These are phyloP conservation scores for Geotrichum fermentans DNA, from an alignment of 1,139 yeast genomes.

Conservation along the genomic window DNA sequence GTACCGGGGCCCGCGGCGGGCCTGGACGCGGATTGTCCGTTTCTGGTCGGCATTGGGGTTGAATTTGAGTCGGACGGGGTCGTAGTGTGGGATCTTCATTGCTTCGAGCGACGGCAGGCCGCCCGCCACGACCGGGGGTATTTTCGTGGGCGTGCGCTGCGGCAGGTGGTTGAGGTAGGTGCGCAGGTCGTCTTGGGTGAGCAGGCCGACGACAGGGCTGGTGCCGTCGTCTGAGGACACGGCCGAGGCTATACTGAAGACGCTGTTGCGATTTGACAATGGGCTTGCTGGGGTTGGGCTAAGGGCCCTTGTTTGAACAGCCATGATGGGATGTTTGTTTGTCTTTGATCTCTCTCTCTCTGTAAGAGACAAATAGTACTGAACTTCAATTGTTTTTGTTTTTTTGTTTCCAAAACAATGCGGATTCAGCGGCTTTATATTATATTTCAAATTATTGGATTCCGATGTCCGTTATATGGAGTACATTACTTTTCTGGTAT, in stretches of 20 bases:
- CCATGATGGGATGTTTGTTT: no score
- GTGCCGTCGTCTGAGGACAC: neutral
- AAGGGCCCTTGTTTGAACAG: no score
- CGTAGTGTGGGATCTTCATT: constrained; percentile 2
- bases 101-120: neutral
- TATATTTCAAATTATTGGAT: no score
- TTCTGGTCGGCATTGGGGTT: neutral
- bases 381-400: no score
- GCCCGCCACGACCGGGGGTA: neutral
- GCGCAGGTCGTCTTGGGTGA: neutral
- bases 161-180: neutral
- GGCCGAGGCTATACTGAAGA: neutral
- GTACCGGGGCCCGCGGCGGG: neutral
- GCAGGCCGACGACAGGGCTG: no score
- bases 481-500: no score
- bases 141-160: neutral
- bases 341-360: no score
- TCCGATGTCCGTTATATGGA: no score
- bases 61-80: neutral
- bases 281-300: no score
- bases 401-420: no score
- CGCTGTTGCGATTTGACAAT: neutral
- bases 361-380: no score
- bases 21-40: neutral
- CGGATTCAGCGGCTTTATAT: no score